Percentiles rank a stretch among this genome's conserved stretches.
phyloP scores from a whole-genome alignment of 805 yeast species.

The Saccharomycopsis javanensis region DNA sequence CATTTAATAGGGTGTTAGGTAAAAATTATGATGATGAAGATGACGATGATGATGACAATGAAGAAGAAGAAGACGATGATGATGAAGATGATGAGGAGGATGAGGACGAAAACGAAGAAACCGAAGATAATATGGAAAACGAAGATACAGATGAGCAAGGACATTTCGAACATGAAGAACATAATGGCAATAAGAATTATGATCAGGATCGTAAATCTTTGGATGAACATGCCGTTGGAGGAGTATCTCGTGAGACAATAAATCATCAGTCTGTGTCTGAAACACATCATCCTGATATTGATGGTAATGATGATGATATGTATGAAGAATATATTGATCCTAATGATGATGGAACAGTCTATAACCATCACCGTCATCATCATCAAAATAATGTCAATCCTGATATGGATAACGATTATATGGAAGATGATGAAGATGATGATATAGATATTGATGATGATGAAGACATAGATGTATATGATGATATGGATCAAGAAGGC shows the following conservation, averaged over 20 bases:
- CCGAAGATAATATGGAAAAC: slow-evolving; percentile 28
- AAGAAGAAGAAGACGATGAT: slow-evolving; percentile 32
- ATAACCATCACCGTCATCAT: slow-evolving; percentile 48
- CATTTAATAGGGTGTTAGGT: slow-evolving; percentile 89
- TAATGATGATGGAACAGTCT: slow-evolving; percentile 71
- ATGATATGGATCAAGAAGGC: slow-evolving; percentile 24
- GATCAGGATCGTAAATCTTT: slow-evolving; percentile 14
- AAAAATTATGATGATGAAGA: slow-evolving; percentile 25
- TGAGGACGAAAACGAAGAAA: slow-evolving; percentile 25
- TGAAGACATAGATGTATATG: slow-evolving; percentile 18
- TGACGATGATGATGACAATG: slow-evolving; percentile 7
- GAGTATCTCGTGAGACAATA: slow-evolving; percentile 25
- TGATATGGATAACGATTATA: slow-evolving; percentile 18
- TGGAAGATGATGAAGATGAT: slow-evolving; percentile 16
- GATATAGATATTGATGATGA: slow-evolving; percentile 22
- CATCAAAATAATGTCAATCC: slow-evolving; percentile 27
- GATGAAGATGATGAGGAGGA: slow-evolving; percentile 28
- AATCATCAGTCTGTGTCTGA: slow-evolving; percentile 33
- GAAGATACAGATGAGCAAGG: slow-evolving; percentile 29
- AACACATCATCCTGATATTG: slow-evolving; percentile 10
- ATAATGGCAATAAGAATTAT: slow-evolving; percentile 20
- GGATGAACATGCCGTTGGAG: slow-evolving; percentile 19
- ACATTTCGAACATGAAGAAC: slow-evolving; percentile 21
- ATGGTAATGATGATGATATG: slow-evolving; percentile 2
- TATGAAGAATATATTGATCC: slow-evolving; percentile 69